Base-by-base conservation (phyloP, 805 yeast genomes). In the Ogataea pilisensis region DNA sequence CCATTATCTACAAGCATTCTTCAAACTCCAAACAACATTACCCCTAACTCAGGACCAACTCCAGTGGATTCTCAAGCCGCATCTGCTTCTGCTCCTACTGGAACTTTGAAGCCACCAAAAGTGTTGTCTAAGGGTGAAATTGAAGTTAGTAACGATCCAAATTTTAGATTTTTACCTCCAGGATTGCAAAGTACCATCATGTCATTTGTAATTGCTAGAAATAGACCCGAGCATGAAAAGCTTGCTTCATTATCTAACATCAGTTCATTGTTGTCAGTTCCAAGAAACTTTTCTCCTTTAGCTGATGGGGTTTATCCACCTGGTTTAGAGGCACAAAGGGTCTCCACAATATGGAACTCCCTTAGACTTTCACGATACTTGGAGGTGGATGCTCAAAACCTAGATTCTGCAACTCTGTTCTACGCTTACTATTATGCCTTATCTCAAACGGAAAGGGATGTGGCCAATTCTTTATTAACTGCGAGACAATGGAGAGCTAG, bases 391-490 rank as follows among this genome's bases (percentile, higher is more conserved):
- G 59, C 63, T 1, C 55, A 51, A 29, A 50, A 51, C 31, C 51
- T 61, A 20, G 68, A 60, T 37, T 48, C 58, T n/a, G 58, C 56
- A 5, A 65, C 73, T 13, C 47, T 72, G 35, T 71, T 72, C 43
- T 71, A 65, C 46, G 72, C 71, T 27, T 69, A 60, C 49, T 72
- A 72, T 47, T 72, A 58, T 52, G 67, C 71, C 2, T 54, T 66
- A 4, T 68, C 75, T 4, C 66, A 65, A 11, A 48, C 61, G 37
- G 76, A 72, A 49, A 60, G 70, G 41, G 55, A 57, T 14, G 57
- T 68, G 28, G 67, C 73, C 5, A 49, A 58, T 8, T 37, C 55
- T 5, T 45, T 67, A 3, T 48, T 72, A 19, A 45, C 48, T 14
- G 54, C 65, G 34, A 57, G 70, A 27, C 62, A 63, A 37, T 71